Conservation (phyloP, 2,329 filamentous ascomycete species). For the Ampelomyces quisqualis region DNA sequence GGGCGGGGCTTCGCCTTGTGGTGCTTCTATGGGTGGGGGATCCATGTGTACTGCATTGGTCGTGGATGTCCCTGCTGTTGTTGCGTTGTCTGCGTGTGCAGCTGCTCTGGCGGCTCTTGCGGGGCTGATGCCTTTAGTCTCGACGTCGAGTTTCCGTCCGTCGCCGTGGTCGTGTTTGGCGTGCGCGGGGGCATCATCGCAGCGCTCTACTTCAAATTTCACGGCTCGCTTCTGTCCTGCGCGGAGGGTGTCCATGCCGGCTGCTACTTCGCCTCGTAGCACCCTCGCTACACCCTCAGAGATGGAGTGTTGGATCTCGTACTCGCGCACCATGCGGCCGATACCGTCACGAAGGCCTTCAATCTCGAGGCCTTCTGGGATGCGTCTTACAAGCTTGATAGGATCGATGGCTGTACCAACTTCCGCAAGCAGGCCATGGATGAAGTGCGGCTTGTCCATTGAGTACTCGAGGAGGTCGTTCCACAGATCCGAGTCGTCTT, state of each 20-base stretch:
- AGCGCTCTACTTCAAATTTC: conserved; percentile 73
- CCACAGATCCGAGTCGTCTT: conserved; percentile 91
- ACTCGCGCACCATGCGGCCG: conserved; percentile 88
- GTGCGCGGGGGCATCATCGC: conserved; percentile 38
- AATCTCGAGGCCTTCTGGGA: conserved; percentile 90
- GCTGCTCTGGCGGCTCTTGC: conserved; percentile 23
- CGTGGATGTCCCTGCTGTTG: conserved; percentile 24
- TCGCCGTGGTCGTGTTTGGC: conserved; percentile 14
- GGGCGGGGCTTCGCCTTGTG: conserved; percentile 30
- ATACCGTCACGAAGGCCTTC: conserved; percentile 86
- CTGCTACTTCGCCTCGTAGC: conserved; percentile 80
- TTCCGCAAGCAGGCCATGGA: conserved; percentile 86
- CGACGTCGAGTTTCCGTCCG: conserved; percentile 28
- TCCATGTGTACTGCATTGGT: conserved; percentile 23
- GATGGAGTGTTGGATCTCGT: conserved; percentile 93
- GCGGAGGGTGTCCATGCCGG: conserved; percentile 77
- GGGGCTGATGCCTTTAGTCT: conserved; percentile 33
- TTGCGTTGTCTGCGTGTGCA: conserved; percentile 22
- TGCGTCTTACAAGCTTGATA: conserved; percentile 82
- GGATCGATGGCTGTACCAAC: conserved; percentile 93
- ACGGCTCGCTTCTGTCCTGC: conserved; percentile 80
- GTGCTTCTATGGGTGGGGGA: conserved; percentile 20
- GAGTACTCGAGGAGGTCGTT: conserved; percentile 91
- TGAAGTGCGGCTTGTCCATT: conserved; percentile 97
- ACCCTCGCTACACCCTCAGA: conserved; percentile 86